Evolutionary conservation across 345 rosid genomes (phyloP), one percentile per base, ranked within the genome.

Genomic region (Hibiscus tridactylites): DNA sequence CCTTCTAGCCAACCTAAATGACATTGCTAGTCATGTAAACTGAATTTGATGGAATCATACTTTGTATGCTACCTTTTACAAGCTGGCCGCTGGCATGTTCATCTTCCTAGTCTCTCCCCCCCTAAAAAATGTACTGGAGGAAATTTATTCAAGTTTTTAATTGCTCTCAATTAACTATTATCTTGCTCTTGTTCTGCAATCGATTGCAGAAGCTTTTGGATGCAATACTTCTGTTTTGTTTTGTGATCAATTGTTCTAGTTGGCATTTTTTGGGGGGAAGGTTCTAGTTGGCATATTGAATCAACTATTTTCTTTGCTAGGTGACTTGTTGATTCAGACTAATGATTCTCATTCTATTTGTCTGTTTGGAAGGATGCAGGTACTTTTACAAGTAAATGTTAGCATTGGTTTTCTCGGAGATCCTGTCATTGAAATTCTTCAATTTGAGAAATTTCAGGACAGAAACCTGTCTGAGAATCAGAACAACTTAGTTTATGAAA

Each of bases 321-420:
- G 52, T 68, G 64, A 33, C 50, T 46, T 17, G 10, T 75, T 39
- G 60, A 12, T 46, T 44, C 62, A 13, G 52, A 33, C 37, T 58
- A 68, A 82, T 90, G 87, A 83, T 87, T 85, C 84, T 85, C 86
- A 78, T 79, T 73, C 79, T 60, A 73, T 80, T 70, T 82, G 73
- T 90, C 81, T 96, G 74, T 88, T 87, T 89, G 97, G 94, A 92
- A 88, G 96, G 91, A 85, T 96, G 92, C 97, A 91, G 98, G 93
- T 91, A 73, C 83, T 85, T 72, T 81, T 96, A 86, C 92, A 86
- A 84, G 94, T 96, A 79, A 90, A 87, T 87, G 83, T 91, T 75
- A 85, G 85, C 70, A 85, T 86, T 61, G 85, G 84, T 80, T 81
- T 77, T 80, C 80, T 82, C 65, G 87, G 76, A 86, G 89, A 96